Conservation (phyloP, 352 stramenopile species). For the Phytophthora tentaculata region DNA sequence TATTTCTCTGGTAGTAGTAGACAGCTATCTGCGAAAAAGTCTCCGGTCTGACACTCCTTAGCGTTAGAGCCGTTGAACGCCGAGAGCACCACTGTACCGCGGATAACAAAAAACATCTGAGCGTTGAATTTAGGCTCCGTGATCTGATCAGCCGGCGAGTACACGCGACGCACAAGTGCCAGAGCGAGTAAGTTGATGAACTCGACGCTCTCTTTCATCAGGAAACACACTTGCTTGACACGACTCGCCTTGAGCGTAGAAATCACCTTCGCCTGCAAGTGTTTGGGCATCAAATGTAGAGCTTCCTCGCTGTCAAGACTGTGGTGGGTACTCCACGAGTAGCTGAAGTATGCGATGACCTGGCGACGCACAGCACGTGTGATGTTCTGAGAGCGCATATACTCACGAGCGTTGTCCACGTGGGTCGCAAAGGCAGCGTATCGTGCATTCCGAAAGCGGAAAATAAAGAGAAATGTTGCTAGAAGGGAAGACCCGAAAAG, state of each 20-base stretch:
- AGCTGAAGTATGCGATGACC: constrained; percentile 72
- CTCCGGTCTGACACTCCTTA: constrained; percentile 69
- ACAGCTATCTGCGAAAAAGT: constrained; percentile 76
- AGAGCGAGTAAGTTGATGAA: constrained; percentile 77
- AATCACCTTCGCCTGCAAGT: constrained; percentile 69
- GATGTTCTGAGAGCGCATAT: constrained; percentile 77
- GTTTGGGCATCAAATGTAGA: constrained; percentile 61
- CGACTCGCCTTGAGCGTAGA: constrained; percentile 70
- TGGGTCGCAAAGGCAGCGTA: constrained; percentile 64
- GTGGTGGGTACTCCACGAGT: constrained; percentile 71
- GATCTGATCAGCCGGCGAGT: constrained; percentile 66
- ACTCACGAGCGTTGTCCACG: constrained; percentile 75
- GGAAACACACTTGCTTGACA: constrained; percentile 73
- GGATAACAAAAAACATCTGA: constrained; percentile 83
- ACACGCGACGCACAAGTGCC: constrained; percentile 59
- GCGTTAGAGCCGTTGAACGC: constrained; percentile 54
- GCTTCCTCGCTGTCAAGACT: constrained; percentile 68
- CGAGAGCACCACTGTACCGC: constrained; percentile 59
- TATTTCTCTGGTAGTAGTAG: constrained; percentile 62
- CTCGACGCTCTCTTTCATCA: constrained; percentile 77
- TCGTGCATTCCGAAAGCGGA: constrained; percentile 63
- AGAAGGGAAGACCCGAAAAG: constrained; percentile 65
- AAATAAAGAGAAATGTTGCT: constrained; percentile 79
- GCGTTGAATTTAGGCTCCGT: constrained; percentile 79
- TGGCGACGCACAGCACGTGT: constrained; percentile 50